Conservation (phyloP, 1,284 basidiomycete species). For the Trichosporon sp. region DNA sequence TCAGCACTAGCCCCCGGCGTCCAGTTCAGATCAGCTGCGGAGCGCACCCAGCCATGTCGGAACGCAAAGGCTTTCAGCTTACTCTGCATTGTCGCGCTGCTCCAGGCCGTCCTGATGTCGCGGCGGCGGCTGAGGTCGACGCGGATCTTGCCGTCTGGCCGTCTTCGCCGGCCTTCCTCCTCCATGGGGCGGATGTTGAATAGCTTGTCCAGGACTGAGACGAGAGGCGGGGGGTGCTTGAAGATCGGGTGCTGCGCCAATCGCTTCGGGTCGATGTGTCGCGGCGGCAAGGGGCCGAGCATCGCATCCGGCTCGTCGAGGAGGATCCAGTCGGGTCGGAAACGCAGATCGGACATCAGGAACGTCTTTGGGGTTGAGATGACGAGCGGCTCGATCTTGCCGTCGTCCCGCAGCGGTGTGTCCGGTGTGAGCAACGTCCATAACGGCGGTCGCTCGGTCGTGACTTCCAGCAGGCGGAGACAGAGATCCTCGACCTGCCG, state of each 20-base stretch:
- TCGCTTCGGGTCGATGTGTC: constrained; percentile 3
- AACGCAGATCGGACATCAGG: neutral
- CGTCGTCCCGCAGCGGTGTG: neutral
- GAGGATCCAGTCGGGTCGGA: constrained; percentile 20
- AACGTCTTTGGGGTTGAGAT: constrained; percentile 21
- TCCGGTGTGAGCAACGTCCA: neutral
- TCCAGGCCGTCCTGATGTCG: constrained; percentile 29
- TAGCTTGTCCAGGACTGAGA: constrained; percentile 18
- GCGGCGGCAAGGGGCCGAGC: constrained; percentile 24
- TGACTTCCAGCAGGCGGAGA: neutral
- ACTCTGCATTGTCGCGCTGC: constrained; percentile 23
- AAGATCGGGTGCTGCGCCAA: constrained; percentile 21
- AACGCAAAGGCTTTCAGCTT: constrained; percentile 22
- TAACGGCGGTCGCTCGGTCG: neutral
- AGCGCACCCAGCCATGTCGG: constrained; percentile 29
- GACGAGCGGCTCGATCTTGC: constrained; percentile 16
- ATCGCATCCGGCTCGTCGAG: constrained; percentile 36
- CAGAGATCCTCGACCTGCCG: constrained; percentile 23
- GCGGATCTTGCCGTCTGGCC: neutral
- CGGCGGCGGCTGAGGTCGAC: constrained; percentile 17
- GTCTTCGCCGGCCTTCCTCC: neutral
- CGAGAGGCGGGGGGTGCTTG: constrained; percentile 26
- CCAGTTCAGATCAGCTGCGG: constrained; percentile 25
- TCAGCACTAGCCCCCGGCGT: constrained; percentile 14
- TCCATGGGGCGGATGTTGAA: constrained; percentile 13